phyloP scores from a whole-genome alignment of 208 protist species.

The Endotrypanum monterogeii region DNA sequence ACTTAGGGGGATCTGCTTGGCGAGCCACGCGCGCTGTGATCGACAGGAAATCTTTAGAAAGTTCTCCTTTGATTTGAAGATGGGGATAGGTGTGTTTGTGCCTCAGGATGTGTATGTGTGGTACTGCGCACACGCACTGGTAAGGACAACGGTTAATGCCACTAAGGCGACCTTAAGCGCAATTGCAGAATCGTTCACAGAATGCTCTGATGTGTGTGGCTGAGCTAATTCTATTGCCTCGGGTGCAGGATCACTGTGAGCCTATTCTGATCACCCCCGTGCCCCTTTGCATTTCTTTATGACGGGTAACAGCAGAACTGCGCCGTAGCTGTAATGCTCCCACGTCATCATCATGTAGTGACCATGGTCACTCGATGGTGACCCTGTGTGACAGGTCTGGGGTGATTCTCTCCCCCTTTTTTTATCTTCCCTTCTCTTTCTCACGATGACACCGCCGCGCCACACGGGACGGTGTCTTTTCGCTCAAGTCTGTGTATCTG shows the following conservation, averaged over 20 bases:
- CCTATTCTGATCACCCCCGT: too few relatives aligned
- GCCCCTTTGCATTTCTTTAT: background rate
- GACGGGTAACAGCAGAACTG: background rate
- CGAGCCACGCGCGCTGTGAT: background rate
- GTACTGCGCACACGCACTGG: background rate
- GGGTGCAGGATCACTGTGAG: background rate
- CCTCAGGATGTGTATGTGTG: background rate
- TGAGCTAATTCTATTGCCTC: background rate
- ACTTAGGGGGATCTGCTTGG: constrained; percentile 43
- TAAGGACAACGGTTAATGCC: constrained; percentile 14
- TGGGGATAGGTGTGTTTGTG: background rate
- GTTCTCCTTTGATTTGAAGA: background rate
- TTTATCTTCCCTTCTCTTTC: background rate
- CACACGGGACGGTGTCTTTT: too few relatives aligned
- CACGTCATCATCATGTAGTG: background rate
- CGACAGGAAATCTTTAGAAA: background rate
- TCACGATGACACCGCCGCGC: background rate
- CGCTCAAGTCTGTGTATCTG: constrained; percentile 18
- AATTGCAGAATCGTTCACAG: background rate
- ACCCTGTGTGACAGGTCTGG: background rate
- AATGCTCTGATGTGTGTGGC: background rate
- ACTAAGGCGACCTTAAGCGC: background rate
- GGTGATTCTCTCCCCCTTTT: background rate
- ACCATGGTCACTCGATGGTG: background rate
- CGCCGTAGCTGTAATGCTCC: background rate